A percentile compares a stretch with the other conserved stretches of the same genome.
These are phyloP conservation scores for Aulographum hederae DNA, from an alignment of 2,329 filamentous ascomycete genomes.

Conservation along the genomic window DNA sequence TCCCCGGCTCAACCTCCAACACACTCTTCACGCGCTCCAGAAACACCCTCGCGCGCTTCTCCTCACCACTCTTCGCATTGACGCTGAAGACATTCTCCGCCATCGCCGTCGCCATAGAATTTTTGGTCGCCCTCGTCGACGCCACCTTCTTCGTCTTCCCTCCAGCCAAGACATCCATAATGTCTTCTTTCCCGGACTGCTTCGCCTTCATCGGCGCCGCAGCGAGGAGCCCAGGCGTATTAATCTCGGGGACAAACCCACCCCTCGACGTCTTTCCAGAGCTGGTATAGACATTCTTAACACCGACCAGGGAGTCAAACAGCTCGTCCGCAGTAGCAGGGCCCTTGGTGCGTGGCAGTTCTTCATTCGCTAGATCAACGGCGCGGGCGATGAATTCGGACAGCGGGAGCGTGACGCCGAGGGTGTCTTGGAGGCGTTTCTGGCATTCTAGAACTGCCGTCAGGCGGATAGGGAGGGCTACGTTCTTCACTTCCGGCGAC, in stretches of 20 bases:
- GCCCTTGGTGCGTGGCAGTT: conserved; percentile 44
- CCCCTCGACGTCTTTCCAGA: conserved; percentile 31
- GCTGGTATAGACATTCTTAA: conserved; percentile 17
- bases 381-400: conserved; percentile 78
- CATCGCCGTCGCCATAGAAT: conserved; percentile 13
- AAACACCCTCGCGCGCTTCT: conserved; percentile 65
- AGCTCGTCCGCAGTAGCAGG: conserved; percentile 62
- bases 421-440: conserved; percentile 55
- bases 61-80: conserved; percentile 60
- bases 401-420: conserved; percentile 67
- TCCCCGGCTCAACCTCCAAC: conserved; percentile 28
- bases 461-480: conserved; percentile 64
- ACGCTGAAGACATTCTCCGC: conserved; percentile 67
- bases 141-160: background rate
- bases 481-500: too few species aligned
- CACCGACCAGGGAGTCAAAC: conserved; percentile 72
- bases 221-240: conserved; percentile 35
- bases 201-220: conserved; percentile 6
- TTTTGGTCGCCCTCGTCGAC: background rate
- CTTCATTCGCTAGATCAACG: conserved; percentile 71
- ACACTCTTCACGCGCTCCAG: conserved; percentile 72
- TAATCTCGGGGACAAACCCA: conserved; percentile 56
- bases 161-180: conserved; percentile 2
- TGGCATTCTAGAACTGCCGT: conserved; percentile 63
- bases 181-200: background rate